Conservation (phyloP, 2,329 filamentous ascomycete genomes). For the Chrysoporthe cubensis region DNA sequence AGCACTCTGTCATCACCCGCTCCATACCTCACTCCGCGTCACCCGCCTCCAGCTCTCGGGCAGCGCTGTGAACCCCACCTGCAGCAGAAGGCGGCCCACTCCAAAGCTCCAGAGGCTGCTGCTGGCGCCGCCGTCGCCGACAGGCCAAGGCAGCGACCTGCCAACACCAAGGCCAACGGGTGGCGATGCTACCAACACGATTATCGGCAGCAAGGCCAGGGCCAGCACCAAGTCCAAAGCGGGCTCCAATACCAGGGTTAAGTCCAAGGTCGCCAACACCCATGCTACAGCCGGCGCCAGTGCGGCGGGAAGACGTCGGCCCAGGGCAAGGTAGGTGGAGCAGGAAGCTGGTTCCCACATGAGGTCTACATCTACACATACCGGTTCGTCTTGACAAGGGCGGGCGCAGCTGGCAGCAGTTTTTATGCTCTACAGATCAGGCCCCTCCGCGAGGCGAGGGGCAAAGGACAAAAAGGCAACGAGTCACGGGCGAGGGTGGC, state of each 20-base stretch:
- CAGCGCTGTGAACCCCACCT: neutral
- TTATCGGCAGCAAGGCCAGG: neutral
- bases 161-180: too few species aligned
- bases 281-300: neutral
- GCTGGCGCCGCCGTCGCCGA: too few species aligned
- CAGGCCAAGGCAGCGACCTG: too few species aligned
- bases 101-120: neutral
- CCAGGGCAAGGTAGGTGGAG: neutral
- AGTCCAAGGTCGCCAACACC: neutral
- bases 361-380: too few species aligned
- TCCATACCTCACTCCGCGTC: neutral
- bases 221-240: neutral
- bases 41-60: conserved; percentile 8
- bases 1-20: neutral
- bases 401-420: too few species aligned
- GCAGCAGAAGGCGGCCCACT: neutral
- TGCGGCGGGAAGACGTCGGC: neutral
- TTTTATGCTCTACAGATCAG: too few species aligned
- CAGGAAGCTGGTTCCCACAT: too few species aligned
- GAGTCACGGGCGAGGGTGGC: neutral
- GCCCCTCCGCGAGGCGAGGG: too few species aligned
- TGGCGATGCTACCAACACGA: neutral
- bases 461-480: too few species aligned
- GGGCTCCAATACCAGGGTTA: too few species aligned
- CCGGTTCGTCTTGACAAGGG: too few species aligned